Evolutionary conservation across 768 basidiomycete species (phyloP).

Genomic region (Lactarius psammicola): DNA sequence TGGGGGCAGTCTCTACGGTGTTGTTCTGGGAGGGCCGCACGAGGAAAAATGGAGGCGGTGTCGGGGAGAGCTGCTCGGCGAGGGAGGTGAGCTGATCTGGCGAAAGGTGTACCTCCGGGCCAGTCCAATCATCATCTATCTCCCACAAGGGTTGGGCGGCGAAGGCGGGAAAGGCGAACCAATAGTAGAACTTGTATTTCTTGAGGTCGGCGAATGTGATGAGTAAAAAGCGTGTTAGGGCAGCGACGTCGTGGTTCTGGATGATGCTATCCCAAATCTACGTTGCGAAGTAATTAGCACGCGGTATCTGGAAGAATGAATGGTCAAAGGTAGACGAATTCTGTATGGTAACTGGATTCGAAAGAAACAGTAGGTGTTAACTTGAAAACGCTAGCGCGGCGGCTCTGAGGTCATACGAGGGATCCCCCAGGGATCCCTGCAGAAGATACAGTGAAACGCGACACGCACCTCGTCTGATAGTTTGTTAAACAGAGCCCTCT

Average conservation of each 20-base stretch:
- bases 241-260: constrained; percentile 49
- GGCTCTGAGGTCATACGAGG: background rate
- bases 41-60: constrained; percentile 59
- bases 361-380: background rate
- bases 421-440: background rate
- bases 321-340: too few species aligned
- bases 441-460: background rate
- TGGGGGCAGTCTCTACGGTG: constrained; percentile 44
- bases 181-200: constrained; percentile 97
- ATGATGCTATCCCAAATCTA: constrained; percentile 72
- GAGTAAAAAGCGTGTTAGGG: constrained; percentile 77
- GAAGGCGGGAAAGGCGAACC: constrained; percentile 96
- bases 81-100: constrained; percentile 41
- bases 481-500: constrained; percentile 79
- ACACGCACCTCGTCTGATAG: constrained; percentile 61
- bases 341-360: background rate
- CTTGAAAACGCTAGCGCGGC: background rate
- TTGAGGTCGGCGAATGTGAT: constrained; percentile 97
- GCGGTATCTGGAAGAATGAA: background rate
- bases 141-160: constrained; percentile 90
- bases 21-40: constrained; percentile 41
- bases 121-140: constrained; percentile 62
- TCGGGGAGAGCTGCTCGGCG: constrained; percentile 45
- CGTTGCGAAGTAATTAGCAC: background rate
- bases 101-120: constrained; percentile 47